phyloP scores from a whole-genome alignment of 257 asterid species.

The Capsicum baccatum region DNA sequence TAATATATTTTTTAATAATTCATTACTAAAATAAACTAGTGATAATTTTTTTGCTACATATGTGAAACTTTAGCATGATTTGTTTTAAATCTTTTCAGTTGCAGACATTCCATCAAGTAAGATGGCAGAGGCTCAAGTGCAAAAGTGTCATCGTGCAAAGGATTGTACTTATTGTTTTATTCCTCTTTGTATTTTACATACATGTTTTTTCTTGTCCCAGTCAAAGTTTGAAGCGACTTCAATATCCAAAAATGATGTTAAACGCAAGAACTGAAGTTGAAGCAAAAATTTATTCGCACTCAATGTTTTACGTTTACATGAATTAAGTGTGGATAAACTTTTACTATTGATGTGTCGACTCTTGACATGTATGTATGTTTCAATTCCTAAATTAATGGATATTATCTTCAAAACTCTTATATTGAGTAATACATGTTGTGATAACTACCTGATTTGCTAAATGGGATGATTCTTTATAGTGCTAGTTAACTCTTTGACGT shows the following conservation, averaged over 20 bases:
- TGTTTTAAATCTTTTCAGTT: not conserved
- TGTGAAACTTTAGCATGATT: not conserved
- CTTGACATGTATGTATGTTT: not conserved
- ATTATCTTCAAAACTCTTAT: too few species aligned
- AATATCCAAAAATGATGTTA: not conserved
- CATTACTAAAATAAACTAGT: not conserved
- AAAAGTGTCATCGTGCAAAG: not conserved
- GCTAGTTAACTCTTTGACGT: too few species aligned
- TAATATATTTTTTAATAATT: not conserved
- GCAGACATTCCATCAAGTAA: not conserved
- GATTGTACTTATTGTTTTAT: constrained; percentile 7
- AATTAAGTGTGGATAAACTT: not conserved
- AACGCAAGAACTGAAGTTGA: not conserved
- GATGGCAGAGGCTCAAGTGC: not conserved
- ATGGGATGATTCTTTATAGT: too few species aligned
- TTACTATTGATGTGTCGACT: not conserved
- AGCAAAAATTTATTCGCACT: not conserved
- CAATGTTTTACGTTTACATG: not conserved
- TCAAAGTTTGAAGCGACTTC: not conserved
- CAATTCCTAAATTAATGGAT: too few species aligned
- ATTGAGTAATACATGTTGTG: too few species aligned
- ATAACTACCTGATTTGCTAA: too few species aligned
- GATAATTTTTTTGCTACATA: not conserved
- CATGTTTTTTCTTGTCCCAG: not conserved
- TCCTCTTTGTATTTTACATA: not conserved